phyloP scores from a whole-genome alignment of 2,329 filamentous ascomycete genomes.

The Trichoderma polysporum region DNA sequence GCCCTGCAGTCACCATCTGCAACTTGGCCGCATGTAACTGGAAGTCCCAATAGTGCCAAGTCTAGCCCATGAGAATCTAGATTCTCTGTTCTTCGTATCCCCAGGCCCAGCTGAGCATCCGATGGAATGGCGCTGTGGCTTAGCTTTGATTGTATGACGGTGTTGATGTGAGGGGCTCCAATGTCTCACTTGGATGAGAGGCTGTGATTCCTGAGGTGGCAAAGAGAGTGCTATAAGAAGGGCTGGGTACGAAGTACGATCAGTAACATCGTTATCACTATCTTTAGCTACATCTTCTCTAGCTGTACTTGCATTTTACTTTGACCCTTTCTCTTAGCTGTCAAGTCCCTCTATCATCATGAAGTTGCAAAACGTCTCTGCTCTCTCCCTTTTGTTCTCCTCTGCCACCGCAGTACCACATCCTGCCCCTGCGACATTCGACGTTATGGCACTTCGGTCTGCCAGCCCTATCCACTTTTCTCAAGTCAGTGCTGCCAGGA shows the following conservation, averaged over 20 bases:
- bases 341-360: not conserved
- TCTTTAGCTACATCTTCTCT: not conserved
- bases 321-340: not conserved
- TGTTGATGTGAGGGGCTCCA: not conserved
- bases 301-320: not conserved
- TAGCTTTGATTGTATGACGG: not conserved
- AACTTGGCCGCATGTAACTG: too few relatives aligned
- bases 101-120: not conserved
- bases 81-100: not conserved
- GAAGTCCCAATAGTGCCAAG: not conserved
- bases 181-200: not conserved
- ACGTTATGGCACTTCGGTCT: conserved; percentile 47
- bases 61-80: not conserved
- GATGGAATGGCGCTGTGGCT: not conserved
- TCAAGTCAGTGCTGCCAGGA: conserved; percentile 44
- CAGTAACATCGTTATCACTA: not conserved
- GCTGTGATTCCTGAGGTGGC: not conserved
- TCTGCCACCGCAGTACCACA: not conserved
- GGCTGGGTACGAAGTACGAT: not conserved
- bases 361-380: conserved; percentile 4
- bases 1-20: too few relatives aligned
- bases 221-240: not conserved
- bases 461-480: conserved; percentile 49
- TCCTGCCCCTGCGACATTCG: not conserved
- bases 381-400: conserved; percentile 1